Evolutionary conservation across 2,329 filamentous ascomycete species (phyloP).

Genomic region (Phialophora expanda): DNA sequence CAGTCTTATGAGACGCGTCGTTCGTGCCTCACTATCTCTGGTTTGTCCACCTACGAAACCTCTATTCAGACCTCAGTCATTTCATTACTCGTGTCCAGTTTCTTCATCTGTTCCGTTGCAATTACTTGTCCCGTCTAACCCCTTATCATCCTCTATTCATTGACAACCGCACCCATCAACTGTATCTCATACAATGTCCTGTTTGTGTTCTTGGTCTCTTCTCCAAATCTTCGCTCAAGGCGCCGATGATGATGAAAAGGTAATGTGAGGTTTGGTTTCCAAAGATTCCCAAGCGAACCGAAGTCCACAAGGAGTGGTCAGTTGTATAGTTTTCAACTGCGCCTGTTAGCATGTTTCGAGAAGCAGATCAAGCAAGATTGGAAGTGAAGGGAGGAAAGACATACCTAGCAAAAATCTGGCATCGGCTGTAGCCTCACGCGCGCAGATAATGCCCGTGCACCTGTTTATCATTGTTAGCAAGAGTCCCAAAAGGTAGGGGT

Average conservation of each 20-base stretch:
- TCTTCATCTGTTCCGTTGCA: not conserved
- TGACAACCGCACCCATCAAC: not conserved
- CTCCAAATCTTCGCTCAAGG: conserved; percentile 35
- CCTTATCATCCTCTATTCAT: not conserved
- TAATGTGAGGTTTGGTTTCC: conserved; percentile 49
- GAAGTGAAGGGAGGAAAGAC: not conserved
- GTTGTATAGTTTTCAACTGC: conserved; percentile 75
- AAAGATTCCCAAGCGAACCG: conserved; percentile 79
- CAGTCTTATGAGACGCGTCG: not conserved
- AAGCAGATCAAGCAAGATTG: not conserved
- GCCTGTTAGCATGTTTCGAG: not conserved
- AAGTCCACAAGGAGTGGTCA: conserved; percentile 75
- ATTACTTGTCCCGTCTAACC: not conserved
- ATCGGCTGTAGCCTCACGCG: conserved; percentile 83
- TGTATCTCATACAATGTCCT: not conserved
- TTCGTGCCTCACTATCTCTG: not conserved
- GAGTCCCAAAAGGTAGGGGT: not conserved
- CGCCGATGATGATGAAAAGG: conserved; percentile 38
- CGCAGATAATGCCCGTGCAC: conserved; percentile 76
- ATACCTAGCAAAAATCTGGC: conserved; percentile 74
- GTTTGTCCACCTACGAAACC: not conserved
- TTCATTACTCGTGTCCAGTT: not conserved
- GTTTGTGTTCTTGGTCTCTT: conserved; percentile 30
- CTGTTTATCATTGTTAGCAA: conserved; percentile 6
- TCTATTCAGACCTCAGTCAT: not conserved